Evolutionary conservation across 306 rosid genomes (phyloP), one percentile per base, ranked within the genome.

Genomic region (Dicorynia guianensis): DNA sequence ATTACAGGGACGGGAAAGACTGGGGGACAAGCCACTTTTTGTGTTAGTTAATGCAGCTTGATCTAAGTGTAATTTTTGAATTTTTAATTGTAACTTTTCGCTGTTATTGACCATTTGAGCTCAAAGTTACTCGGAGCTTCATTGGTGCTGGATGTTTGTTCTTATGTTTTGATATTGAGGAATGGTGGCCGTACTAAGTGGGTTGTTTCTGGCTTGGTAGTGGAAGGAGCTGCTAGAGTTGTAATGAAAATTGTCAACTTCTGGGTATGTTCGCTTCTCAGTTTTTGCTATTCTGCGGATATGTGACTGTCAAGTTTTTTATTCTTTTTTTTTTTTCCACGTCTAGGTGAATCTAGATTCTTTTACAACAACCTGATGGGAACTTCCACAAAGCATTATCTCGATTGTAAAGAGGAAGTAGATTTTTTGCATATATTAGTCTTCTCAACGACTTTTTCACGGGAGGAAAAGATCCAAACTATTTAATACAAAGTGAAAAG

Each of bases 1-100:
- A 43, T 87, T 76, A 79, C 93, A 96, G 99, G 99, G 99, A 35
- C 86, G 93, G 13, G 97, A 87, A 4, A 83, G 67, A 80, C 63
- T 96, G 83, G 97, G 86, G 56, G 84, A 76, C 80, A 96, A 79
- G 65, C 79, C 96, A 11, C 69, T 96, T 17, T 96, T 96, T 50
- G 93, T 96, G 76, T 87, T 96, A 5, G 87, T 96, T 69, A 67
- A 80, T 33, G 87, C 84, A 35, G 79, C 85, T 40, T 89, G 85
- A 82, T 77, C 61, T 63, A 38, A 50, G 69, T 47, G 60, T 63
- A 52, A 69, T 38, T 33, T 62, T 69, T 47, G 60, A 58, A 52
- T 69, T 38, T 33, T 62, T 69, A 67, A 68, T 65, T 63, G 71
- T 40, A 57, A 35, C 52, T 35, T 50, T 17, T 25, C 59, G 42